phyloP scores from a whole-genome alignment of 805 yeast species.

The Schwanniomyces pseudopolymorphus region DNA sequence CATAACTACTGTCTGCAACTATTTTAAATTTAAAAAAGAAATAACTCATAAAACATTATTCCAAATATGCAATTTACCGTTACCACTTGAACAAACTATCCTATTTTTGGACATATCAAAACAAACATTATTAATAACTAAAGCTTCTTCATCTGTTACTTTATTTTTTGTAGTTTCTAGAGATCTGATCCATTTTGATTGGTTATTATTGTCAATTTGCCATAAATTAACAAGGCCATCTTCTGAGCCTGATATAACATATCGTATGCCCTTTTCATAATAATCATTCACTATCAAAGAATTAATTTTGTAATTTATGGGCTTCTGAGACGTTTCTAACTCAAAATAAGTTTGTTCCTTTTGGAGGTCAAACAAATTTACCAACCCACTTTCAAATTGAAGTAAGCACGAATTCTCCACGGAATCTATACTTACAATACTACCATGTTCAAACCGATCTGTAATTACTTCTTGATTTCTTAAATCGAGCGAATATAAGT shows the following conservation, averaged over 20 bases:
- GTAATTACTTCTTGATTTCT: conserved; percentile 13
- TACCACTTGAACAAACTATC: conserved; percentile 17
- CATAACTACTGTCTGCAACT: too few relatives aligned
- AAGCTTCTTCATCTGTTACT: background rate
- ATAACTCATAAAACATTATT: conserved; percentile 13
- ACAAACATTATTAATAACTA: conserved; percentile 5
- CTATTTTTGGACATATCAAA: conserved; percentile 10
- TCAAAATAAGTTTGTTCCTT: background rate
- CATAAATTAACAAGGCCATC: conserved; percentile 17
- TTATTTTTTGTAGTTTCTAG: background rate
- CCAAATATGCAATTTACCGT: conserved; percentile 23
- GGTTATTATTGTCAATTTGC: background rate
- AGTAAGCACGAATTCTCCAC: conserved; percentile 3
- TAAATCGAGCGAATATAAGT: conserved; percentile 21
- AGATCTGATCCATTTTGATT: background rate
- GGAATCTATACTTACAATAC: conserved; percentile 6
- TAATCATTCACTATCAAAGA: conserved; percentile 10
- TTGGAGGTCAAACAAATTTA: conserved; percentile 5
- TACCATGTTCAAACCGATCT: conserved; percentile 9
- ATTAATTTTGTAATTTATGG: conserved; percentile 8
- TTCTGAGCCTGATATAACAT: conserved; percentile 17
- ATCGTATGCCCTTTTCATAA: conserved; percentile 14
- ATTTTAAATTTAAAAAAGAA: background rate
- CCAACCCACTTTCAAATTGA: conserved; percentile 9
- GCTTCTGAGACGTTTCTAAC: background rate